phyloP scores from a whole-genome alignment of 306 rosid species.

The Vigna unguiculata region DNA sequence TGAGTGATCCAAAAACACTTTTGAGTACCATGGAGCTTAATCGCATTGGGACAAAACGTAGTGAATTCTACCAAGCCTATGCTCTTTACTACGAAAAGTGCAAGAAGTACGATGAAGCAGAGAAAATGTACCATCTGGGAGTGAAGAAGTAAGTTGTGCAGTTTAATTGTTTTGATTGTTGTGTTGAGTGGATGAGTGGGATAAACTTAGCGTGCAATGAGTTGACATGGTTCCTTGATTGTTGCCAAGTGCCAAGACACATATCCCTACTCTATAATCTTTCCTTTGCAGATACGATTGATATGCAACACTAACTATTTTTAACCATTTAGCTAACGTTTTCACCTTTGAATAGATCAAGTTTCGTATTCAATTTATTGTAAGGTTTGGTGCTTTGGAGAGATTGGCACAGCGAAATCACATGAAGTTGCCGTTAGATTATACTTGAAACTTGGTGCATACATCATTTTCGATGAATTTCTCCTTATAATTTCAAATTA shows the following conservation, averaged over 20 bases:
- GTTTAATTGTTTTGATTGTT: constrained; percentile 4
- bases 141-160: constrained; percentile 62
- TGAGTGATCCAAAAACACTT: constrained; percentile 65
- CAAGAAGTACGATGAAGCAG: constrained; percentile 82
- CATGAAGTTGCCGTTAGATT: constrained; percentile 20
- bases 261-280: background rate
- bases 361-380: constrained; percentile 4
- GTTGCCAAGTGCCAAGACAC: constrained; percentile 16
- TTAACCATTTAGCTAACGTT: background rate
- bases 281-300: background rate
- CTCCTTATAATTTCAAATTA: constrained; percentile 2
- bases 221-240: constrained; percentile 13
- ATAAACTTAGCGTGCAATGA: background rate
- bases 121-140: constrained; percentile 64
- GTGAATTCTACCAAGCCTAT: constrained; percentile 84
- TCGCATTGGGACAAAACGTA: constrained; percentile 68
- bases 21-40: constrained; percentile 81
- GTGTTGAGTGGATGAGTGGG: constrained; percentile 16
- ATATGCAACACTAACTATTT: background rate
- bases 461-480: background rate
- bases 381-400: constrained; percentile 11
- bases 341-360: background rate
- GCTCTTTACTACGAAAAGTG: constrained; percentile 78
- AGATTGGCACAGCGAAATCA: constrained; percentile 11
- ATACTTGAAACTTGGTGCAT: constrained; percentile 36